Percentiles rank a stretch among this genome's conserved stretches.
These are phyloP conservation scores for Citrus unshiu DNA, from an alignment of 345 rosid species.

Conservation along the genomic window DNA sequence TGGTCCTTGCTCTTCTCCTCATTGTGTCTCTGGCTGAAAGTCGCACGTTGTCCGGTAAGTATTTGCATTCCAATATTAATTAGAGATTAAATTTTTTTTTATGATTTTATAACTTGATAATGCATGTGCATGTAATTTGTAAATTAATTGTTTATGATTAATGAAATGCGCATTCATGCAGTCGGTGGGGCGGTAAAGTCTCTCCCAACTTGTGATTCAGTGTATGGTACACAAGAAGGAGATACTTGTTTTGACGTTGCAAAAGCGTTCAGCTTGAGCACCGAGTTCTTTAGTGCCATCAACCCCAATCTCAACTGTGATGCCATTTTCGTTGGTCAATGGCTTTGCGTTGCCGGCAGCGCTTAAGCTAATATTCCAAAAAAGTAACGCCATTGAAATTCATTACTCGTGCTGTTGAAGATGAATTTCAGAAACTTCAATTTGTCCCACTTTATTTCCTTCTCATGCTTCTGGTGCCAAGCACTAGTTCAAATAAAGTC, in stretches of 20 bases:
- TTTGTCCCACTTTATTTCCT: too few species aligned
- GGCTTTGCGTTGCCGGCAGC: conserved; percentile 32
- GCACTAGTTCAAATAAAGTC: too few species aligned
- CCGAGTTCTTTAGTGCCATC: background rate
- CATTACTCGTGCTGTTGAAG: too few species aligned
- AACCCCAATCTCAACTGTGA: conserved; percentile 37
- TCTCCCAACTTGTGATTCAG: conserved; percentile 4
- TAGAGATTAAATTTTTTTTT: background rate
- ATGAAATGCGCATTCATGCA: background rate
- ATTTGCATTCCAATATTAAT: background rate
- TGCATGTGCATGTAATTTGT: background rate
- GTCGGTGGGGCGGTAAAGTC: background rate
- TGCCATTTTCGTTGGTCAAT: conserved; percentile 30
- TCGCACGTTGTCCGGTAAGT: background rate
- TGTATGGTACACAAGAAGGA: conserved; percentile 2
- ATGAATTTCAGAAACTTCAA: too few species aligned
- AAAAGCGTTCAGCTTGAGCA: background rate
- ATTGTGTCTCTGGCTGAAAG: conserved; percentile 14
- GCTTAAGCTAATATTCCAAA: background rate
- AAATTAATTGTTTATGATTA: background rate
- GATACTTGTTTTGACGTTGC: conserved; percentile 10
- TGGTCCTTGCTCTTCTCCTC: conserved; percentile 16
- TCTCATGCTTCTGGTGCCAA: too few species aligned
- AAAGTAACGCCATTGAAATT: too few species aligned
- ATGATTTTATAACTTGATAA: background rate